Evolutionary conservation across 228 moss, liverwort and hornwort genomes (phyloP).

Genomic region (Sphagnum magellanicum): DNA sequence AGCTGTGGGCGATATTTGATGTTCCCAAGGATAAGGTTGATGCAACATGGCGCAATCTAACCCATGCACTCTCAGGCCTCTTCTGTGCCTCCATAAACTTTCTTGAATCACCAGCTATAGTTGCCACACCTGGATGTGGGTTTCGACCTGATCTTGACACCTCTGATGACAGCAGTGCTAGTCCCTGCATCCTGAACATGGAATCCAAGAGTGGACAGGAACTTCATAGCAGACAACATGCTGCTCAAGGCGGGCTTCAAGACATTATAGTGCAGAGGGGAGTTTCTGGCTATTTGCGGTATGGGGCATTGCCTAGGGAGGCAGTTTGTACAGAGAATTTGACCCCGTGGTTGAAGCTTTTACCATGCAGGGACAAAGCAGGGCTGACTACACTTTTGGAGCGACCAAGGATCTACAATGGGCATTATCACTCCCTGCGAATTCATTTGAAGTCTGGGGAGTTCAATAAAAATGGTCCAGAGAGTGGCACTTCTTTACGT

Average conservation of each 20-base stretch:
- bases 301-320: slow-evolving; percentile 86
- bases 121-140: slow-evolving; percentile 34
- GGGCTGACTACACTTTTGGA: slow-evolving; percentile 77
- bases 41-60: slow-evolving; percentile 80
- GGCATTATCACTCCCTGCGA: slow-evolving; percentile 73
- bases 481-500: slow-evolving; percentile 17
- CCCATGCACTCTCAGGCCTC: slow-evolving; percentile 84
- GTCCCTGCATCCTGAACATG: neutral
- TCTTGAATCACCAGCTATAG: slow-evolving; percentile 69
- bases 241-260: neutral
- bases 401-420: slow-evolving; percentile 77
- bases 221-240: neutral
- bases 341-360: slow-evolving; percentile 95
- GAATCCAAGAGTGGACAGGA: slow-evolving; percentile 2
- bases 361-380: slow-evolving; percentile 92
- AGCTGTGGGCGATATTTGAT: slow-evolving; percentile 75
- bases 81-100: slow-evolving; percentile 95
- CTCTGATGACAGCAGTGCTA: neutral
- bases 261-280: neutral
- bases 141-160: slow-evolving; percentile 15
- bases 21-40: slow-evolving; percentile 46
- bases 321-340: slow-evolving; percentile 96
- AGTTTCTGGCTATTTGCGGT: slow-evolving; percentile 25
- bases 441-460: slow-evolving; percentile 45
- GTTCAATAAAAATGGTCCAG: slow-evolving; percentile 1